Evolutionary conservation across 306 rosid species (phyloP).

Genomic region (Elaeagnus macrophylla): DNA sequence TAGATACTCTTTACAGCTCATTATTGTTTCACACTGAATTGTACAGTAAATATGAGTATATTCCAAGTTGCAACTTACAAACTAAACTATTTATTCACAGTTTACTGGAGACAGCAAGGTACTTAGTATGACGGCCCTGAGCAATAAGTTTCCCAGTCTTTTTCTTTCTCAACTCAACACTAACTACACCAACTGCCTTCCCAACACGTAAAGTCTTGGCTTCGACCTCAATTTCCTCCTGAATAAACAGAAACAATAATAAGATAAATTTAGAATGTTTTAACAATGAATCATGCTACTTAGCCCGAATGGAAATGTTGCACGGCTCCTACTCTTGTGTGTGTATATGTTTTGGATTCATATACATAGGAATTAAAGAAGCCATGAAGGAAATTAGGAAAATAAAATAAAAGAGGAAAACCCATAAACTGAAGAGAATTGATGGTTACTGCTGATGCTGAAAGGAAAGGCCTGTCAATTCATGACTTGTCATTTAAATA

Average conservation of each 20-base stretch:
- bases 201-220: constrained; percentile 55
- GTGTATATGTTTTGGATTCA: too few relatives aligned
- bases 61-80: background rate
- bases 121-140: constrained; percentile 79
- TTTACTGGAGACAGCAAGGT: constrained; percentile 45
- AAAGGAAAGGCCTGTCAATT: too few relatives aligned
- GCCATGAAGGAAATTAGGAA: too few relatives aligned
- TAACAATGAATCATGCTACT: too few relatives aligned
- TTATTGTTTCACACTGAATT: background rate
- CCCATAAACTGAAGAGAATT: too few relatives aligned
- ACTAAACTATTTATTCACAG: constrained; percentile 26
- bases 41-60: background rate
- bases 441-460: too few relatives aligned
- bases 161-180: constrained; percentile 66
- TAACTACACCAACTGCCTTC: constrained; percentile 47
- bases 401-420: too few relatives aligned
- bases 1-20: background rate
- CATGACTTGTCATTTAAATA: too few relatives aligned
- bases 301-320: too few relatives aligned
- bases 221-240: constrained; percentile 78
- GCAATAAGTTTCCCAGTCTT: constrained; percentile 61
- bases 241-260: constrained; percentile 3
- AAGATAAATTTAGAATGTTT: too few relatives aligned
- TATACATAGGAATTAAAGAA: too few relatives aligned
- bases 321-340: too few relatives aligned